Conservation (phyloP, 2,329 filamentous ascomycete species). For the Albifimbria verrucaria region DNA sequence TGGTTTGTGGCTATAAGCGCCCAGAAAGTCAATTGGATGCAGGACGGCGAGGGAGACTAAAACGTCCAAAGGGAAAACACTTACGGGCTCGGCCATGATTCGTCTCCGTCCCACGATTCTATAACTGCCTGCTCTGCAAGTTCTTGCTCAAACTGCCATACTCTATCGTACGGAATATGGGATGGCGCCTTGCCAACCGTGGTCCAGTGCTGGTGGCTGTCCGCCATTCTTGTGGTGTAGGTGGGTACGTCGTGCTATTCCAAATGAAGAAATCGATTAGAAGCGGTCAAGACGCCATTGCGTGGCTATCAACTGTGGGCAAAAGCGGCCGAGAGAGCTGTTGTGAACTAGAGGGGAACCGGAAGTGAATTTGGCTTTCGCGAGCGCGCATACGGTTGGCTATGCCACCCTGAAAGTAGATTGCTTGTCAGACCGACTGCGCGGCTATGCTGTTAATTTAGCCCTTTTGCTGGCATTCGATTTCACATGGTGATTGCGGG, state of each 20-base stretch:
- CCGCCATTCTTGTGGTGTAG: slow-evolving; percentile 19
- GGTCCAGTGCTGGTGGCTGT: slow-evolving; percentile 28
- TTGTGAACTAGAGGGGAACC: too few species aligned
- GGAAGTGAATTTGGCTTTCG: too few species aligned
- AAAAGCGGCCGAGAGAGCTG: too few species aligned
- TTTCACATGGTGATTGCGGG: not conserved
- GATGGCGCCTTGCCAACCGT: slow-evolving; percentile 24
- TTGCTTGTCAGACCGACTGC: too few species aligned
- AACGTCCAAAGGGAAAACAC: too few species aligned
- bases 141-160: slow-evolving; percentile 27
- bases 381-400: too few species aligned
- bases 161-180: slow-evolving; percentile 14
- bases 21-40: not conserved
- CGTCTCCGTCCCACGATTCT: slow-evolving; percentile 26
- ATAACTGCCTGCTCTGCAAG: slow-evolving; percentile 25
- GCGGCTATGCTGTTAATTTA: too few species aligned
- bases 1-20: slow-evolving; percentile 22
- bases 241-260: not conserved
- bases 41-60: too few species aligned
- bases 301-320: not conserved
- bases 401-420: too few species aligned
- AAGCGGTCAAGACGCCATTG: not conserved
- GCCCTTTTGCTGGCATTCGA: too few species aligned
- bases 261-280: not conserved
- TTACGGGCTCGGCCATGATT: slow-evolving; percentile 31